Conservation (phyloP, 2,329 filamentous ascomycete species). For the Paradendryphiella salina region DNA sequence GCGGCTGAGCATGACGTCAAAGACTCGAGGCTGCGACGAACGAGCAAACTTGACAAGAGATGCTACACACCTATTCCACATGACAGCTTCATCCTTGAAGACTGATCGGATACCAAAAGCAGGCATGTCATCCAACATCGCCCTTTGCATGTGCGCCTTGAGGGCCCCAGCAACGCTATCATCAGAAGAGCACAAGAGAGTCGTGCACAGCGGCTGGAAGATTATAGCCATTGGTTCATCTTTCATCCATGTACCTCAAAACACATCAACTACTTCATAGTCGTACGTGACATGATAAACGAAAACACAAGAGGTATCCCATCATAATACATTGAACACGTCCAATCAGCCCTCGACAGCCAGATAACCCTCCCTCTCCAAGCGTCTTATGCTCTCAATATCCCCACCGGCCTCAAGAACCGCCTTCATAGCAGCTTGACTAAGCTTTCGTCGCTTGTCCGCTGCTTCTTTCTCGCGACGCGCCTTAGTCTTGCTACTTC, state of each 20-base stretch:
- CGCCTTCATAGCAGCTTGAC: slow-evolving; percentile 69
- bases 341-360: slow-evolving; percentile 20
- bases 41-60: too few species aligned
- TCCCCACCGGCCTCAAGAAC: slow-evolving; percentile 73
- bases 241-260: too few species aligned
- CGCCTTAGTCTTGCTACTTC: slow-evolving; percentile 93
- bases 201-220: not conserved
- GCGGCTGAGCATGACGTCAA: slow-evolving; percentile 13
- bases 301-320: not conserved
- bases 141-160: not conserved
- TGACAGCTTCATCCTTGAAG: too few species aligned
- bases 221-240: slow-evolving; percentile 4
- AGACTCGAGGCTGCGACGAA: too few species aligned
- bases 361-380: slow-evolving; percentile 50
- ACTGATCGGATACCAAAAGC: too few species aligned
- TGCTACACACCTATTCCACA: too few species aligned
- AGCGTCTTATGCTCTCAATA: slow-evolving; percentile 48
- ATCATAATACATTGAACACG: not conserved
- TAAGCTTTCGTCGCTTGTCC: slow-evolving; percentile 71
- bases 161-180: not conserved
- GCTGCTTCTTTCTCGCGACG: slow-evolving; percentile 82
- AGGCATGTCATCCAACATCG: too few species aligned
- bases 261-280: too few species aligned
- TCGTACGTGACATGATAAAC: not conserved
- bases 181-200: not conserved